Conservation (phyloP, 768 basidiomycete genomes). For the Leccinum incarnatum region DNA sequence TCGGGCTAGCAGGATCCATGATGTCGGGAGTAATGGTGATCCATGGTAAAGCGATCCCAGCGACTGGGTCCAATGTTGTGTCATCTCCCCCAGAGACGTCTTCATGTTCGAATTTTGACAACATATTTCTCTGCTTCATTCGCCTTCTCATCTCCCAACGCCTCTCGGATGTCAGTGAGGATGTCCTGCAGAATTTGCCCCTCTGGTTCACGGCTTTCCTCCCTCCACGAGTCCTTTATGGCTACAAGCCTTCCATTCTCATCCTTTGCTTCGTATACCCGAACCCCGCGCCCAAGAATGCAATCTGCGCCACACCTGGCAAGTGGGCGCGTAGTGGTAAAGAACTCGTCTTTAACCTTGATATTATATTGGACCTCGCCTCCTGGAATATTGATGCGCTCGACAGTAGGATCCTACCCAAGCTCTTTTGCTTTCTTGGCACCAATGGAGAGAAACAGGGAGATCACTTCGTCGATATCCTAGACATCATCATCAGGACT, state of each 20-base stretch:
- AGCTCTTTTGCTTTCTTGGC: background rate
- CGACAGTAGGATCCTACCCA: slow-evolving; percentile 10
- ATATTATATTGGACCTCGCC: background rate
- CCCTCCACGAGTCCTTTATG: slow-evolving; percentile 11
- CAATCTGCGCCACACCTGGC: slow-evolving; percentile 1
- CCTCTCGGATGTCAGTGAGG: background rate
- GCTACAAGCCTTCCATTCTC: background rate
- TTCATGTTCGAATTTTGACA: background rate
- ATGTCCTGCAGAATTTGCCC: background rate
- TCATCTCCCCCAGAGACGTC: background rate
- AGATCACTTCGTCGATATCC: too few species aligned
- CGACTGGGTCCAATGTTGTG: too few species aligned
- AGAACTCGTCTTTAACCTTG: background rate
- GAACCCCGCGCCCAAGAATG: background rate
- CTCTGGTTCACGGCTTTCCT: background rate
- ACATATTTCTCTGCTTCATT: background rate
- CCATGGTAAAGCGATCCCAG: too few species aligned
- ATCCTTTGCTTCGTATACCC: slow-evolving; percentile 5
- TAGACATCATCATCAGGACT: too few species aligned
- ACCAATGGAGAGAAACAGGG: too few species aligned
- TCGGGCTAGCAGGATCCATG: too few species aligned
- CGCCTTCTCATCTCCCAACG: background rate
- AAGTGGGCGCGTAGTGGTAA: background rate
- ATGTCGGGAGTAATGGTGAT: too few species aligned
- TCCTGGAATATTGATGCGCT: background rate